Conservation (phyloP, 345 rosid species). For the Garcia nutans region DNA sequence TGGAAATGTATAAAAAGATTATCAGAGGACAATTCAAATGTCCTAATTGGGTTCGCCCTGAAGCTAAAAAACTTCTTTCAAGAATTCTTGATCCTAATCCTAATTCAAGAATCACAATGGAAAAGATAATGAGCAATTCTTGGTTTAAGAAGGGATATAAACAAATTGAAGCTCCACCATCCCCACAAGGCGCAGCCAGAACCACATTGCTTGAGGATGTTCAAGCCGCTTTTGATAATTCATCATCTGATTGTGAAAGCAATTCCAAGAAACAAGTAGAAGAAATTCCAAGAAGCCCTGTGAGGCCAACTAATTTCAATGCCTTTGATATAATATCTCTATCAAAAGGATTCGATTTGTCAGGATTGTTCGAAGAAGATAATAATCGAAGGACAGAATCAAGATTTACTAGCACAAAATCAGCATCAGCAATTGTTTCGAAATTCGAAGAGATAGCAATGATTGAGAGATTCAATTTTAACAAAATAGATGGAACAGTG, state of each 20-base stretch:
- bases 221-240: slow-evolving; percentile 38
- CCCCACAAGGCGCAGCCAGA: slow-evolving; percentile 31
- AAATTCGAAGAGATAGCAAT: slow-evolving; percentile 70
- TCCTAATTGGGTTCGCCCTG: slow-evolving; percentile 71
- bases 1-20: slow-evolving; percentile 69
- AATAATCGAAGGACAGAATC: slow-evolving; percentile 32
- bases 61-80: slow-evolving; percentile 63
- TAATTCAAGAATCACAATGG: slow-evolving; percentile 52
- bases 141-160: slow-evolving; percentile 76
- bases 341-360: slow-evolving; percentile 75
- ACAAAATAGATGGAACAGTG: slow-evolving; percentile 54
- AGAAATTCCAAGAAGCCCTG: slow-evolving; percentile 1
- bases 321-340: slow-evolving; percentile 80
- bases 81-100: slow-evolving; percentile 72
- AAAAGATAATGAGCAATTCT: slow-evolving; percentile 51
- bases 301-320: slow-evolving; percentile 51
- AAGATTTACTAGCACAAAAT: slow-evolving; percentile 54
- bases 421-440: slow-evolving; percentile 62
- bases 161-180: slow-evolving; percentile 41
- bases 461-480: slow-evolving; percentile 48
- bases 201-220: slow-evolving; percentile 38
- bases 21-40: slow-evolving; percentile 64
- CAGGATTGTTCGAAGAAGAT: slow-evolving; percentile 66
- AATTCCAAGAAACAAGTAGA: background rate
- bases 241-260: slow-evolving; percentile 9